Evolutionary conservation across 768 basidiomycete species (phyloP).

Genomic region (Rhizopogon salebrosus): DNA sequence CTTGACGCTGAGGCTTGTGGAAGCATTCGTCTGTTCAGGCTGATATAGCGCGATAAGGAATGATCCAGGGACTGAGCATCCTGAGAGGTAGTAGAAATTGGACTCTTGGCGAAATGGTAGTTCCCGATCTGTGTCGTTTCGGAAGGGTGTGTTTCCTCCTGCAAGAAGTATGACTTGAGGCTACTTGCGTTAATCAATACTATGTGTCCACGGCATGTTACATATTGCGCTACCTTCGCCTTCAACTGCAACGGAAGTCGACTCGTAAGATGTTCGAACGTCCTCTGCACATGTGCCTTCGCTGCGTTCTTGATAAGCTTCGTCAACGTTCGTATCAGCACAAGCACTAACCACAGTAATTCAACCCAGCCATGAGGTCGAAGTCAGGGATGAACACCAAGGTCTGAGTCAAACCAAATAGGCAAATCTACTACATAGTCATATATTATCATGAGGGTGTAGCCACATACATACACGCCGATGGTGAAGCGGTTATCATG

Average conservation of each 20-base stretch:
- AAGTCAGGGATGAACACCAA: too few relatives aligned
- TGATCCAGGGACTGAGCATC: constrained; percentile 69
- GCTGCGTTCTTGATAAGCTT: neutral
- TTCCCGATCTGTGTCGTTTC: constrained; percentile 86
- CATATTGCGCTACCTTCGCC: neutral
- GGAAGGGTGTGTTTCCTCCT: constrained; percentile 55
- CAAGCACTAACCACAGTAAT: neutral
- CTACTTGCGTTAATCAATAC: constrained; percentile 26
- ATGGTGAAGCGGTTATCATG: constrained; percentile 93
- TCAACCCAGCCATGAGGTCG: neutral
- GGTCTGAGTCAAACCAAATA: too few relatives aligned
- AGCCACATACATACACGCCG: constrained; percentile 37
- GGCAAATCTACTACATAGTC: too few relatives aligned
- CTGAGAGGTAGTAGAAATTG: constrained; percentile 87
- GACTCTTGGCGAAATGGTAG: constrained; percentile 70
- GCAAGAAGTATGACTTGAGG: constrained; percentile 67
- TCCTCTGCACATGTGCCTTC: neutral
- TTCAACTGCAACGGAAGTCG: neutral
- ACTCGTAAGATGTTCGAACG: neutral
- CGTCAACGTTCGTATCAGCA: neutral
- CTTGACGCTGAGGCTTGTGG: constrained; percentile 40
- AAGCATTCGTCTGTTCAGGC: constrained; percentile 37
- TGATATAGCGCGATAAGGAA: constrained; percentile 59
- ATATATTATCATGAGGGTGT: too few relatives aligned
- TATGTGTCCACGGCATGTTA: neutral